Evolutionary conservation across 73 alveolate genomes (phyloP), one percentile per base, ranked within the genome.

Genomic region (Paramecium biaurelia): DNA sequence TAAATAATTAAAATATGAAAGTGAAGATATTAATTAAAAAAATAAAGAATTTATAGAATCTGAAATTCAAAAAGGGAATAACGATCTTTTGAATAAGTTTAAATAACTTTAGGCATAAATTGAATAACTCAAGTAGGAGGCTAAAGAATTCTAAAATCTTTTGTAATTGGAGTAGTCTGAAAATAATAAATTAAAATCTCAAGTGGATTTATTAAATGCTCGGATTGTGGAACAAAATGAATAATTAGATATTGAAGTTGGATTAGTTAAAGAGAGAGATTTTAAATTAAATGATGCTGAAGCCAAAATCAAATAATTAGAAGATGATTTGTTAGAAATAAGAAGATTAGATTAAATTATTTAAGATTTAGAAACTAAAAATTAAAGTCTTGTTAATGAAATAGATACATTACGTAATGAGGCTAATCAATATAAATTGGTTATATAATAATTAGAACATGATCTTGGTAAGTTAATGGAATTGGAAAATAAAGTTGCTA

Each of bases 381-480:
- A 41, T 23, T 11, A 20, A 45, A 45, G 43, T 42, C 32, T 45
- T 7, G 42, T 47, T 14, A 45, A 38, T 43, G 90, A 79, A 24
- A 79, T 79, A 41, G 74, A 79, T 45, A 45, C 72, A 43, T 45
- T 79, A 21, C 47, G 43, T 20, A 79, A 41, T 79, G 90, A 79
- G 15, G 90, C 90, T 11, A 79, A 79, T 79, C 1, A 47, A 79
- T 79, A 43, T 12, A 79, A 79, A 47, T 79, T 79, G 43, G 56
- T 43, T 24, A 79, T 79, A 9, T 18, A 45, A 42, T 79, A 79
- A 79, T 79, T 79, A 23, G 90, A 79, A 79, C 45, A 79, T 79
- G 90, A 79, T 79, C 43, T 79, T 38, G 90, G 90, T 79, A 79
- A 47, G 24, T 79, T 79, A 7, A 79, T 42, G 70, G 90, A 79